A percentile compares a stretch with the other conserved stretches of the same genome.
Conservation (phyloP, 306 rosid species). For the Cicer cuneatum region DNA sequence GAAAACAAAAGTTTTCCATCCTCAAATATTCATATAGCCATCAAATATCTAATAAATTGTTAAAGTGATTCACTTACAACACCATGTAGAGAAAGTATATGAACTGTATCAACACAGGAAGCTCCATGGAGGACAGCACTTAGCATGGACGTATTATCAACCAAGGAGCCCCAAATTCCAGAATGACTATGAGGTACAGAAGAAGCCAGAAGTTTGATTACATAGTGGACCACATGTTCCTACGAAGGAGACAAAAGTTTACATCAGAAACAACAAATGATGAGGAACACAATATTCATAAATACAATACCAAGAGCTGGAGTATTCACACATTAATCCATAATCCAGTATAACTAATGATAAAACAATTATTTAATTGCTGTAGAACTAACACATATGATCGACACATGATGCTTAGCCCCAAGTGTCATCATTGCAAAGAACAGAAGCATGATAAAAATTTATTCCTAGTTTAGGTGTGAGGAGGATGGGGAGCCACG, state of each 20-base stretch:
- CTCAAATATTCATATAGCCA: slow-evolving; percentile 11
- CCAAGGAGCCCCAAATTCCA: slow-evolving; percentile 61
- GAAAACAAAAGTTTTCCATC: slow-evolving; percentile 23
- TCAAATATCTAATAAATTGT: slow-evolving; percentile 24
- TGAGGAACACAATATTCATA: slow-evolving; percentile 26
- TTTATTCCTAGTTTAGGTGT: slow-evolving; percentile 36
- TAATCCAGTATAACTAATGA: slow-evolving; percentile 33
- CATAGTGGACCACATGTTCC: slow-evolving; percentile 76
- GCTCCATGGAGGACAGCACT: slow-evolving; percentile 67
- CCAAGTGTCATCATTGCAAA: slow-evolving; percentile 19
- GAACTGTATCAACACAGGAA: slow-evolving; percentile 68
- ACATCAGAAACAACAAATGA: slow-evolving; percentile 37
- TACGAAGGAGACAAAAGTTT: slow-evolving; percentile 46
- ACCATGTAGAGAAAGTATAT: slow-evolving; percentile 79
- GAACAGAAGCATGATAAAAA: slow-evolving; percentile 10
- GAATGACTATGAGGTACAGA: slow-evolving; percentile 55
- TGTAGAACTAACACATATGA: slow-evolving; percentile 28
- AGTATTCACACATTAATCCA: slow-evolving; percentile 32
- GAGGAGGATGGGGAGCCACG: slow-evolving; percentile 1
- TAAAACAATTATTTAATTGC: slow-evolving; percentile 11
- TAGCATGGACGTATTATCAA: slow-evolving; percentile 65
- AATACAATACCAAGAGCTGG: slow-evolving; percentile 29
- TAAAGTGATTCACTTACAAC: slow-evolving; percentile 57
- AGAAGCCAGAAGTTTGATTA: slow-evolving; percentile 74
- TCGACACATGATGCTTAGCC: slow-evolving; percentile 7